Evolutionary conservation across 192 early-diverging fungal genomes (phyloP).

Genomic region (Coemansia sp.): DNA sequence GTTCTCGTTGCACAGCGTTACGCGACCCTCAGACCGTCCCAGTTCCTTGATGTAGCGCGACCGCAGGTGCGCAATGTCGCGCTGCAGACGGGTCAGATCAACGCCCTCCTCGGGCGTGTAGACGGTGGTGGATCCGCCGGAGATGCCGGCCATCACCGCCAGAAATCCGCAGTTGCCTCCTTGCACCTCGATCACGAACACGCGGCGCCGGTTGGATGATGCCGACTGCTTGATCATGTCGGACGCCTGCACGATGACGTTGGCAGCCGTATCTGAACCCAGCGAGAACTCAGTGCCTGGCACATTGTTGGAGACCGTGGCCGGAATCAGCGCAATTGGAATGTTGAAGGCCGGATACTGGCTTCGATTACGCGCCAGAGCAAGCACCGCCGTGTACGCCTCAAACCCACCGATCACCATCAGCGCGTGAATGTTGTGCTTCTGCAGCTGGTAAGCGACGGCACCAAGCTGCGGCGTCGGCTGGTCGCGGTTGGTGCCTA

Average conservation of each 20-base stretch:
- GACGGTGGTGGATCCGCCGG: constrained; percentile 81
- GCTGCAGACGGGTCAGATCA: constrained; percentile 73
- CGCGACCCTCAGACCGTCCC: constrained; percentile 76
- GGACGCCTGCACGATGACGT: constrained; percentile 87
- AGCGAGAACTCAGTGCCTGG: constrained; percentile 95
- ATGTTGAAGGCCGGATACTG: constrained; percentile 93
- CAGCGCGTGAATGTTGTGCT: constrained; percentile 85
- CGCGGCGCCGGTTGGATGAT: constrained; percentile 82
- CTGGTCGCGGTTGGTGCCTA: constrained; percentile 94
- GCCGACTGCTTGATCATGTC: constrained; percentile 94
- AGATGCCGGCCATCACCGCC: constrained; percentile 81
- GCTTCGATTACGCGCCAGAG: constrained; percentile 67
- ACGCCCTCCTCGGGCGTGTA: constrained; percentile 96
- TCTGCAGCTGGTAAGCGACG: constrained; percentile 89
- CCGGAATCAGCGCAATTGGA: constrained; percentile 89
- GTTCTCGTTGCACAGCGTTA: constrained; percentile 80
- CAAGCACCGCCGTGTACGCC: constrained; percentile 78
- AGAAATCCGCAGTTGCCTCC: constrained; percentile 95
- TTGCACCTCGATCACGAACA: constrained; percentile 97
- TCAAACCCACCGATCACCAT: constrained; percentile 97
- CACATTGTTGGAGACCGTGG: constrained; percentile 97
- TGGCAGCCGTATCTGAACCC: constrained; percentile 92
- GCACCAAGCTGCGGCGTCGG: constrained; percentile 82
- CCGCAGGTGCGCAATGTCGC: constrained; percentile 80
- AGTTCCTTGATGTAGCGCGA: constrained; percentile 78